Evolutionary conservation across 2,329 filamentous ascomycete genomes (phyloP).

Genomic region (Pseudogymnoascus sp.): DNA sequence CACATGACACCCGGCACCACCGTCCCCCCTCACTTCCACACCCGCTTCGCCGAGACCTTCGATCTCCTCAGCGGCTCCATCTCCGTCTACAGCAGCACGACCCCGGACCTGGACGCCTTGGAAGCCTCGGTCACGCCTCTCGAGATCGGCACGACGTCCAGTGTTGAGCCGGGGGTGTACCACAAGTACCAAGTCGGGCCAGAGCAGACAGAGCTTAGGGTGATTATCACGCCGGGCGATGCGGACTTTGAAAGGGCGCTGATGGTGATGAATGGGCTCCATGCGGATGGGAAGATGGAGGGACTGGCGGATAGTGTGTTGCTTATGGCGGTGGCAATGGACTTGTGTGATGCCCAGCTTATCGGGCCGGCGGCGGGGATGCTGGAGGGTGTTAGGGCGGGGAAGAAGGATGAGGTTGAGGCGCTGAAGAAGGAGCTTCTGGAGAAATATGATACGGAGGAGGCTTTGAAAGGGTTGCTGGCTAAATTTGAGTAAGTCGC

Average conservation of each 20-base stretch:
- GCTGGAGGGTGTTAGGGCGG: background rate
- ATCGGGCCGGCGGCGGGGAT: background rate
- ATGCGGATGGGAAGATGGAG: constrained; percentile 14
- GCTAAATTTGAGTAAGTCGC: background rate
- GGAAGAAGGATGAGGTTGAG: constrained; percentile 1
- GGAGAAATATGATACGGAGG: background rate
- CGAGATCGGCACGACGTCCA: background rate
- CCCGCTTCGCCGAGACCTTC: constrained; percentile 16
- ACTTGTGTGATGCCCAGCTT: constrained; percentile 11
- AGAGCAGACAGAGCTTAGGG: constrained; percentile 10
- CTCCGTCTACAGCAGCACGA: constrained; percentile 11
- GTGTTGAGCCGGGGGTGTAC: constrained; percentile 10
- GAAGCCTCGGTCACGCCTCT: background rate
- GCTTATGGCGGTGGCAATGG: constrained; percentile 15
- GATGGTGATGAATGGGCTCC: constrained; percentile 16
- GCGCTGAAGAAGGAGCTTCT: background rate
- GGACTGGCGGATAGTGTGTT: constrained; percentile 12
- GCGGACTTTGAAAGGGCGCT: constrained; percentile 17
- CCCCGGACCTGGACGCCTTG: constrained; percentile 9
- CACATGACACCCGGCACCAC: constrained; percentile 17
- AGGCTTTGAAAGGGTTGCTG: background rate
- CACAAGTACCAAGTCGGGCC: constrained; percentile 15
- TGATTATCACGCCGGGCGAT: constrained; percentile 13
- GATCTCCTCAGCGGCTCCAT: constrained; percentile 17
- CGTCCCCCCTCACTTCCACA: constrained; percentile 17